These are phyloP conservation scores for Saccharomyces kudriavzevii DNA, from an alignment of 805 yeast genomes.

Conservation along the genomic window DNA sequence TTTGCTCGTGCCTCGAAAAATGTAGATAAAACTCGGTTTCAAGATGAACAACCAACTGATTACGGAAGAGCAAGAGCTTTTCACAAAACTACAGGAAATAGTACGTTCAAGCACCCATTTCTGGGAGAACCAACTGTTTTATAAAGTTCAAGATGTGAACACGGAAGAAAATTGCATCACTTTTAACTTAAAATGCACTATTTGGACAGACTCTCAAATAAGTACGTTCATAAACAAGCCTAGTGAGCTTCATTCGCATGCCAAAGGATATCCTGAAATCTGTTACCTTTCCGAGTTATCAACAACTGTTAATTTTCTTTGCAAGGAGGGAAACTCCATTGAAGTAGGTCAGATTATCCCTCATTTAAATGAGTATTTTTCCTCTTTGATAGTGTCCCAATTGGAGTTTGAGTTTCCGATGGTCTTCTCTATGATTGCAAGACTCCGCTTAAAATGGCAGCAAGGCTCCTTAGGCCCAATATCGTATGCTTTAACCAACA, in stretches of 20 bases:
- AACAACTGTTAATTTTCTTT: not conserved
- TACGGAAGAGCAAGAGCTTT: not conserved
- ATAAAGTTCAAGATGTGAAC: not conserved
- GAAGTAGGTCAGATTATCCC: conserved; percentile 1
- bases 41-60: not conserved
- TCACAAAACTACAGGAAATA: not conserved
- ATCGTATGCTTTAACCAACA: conserved; percentile 20
- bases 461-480: conserved; percentile 19
- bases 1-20: not conserved
- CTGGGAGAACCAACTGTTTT: conserved; percentile 4
- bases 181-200: not conserved
- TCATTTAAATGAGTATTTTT: conserved; percentile 22
- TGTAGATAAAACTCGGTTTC: not conserved
- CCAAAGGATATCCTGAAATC: not conserved
- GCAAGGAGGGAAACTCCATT: not conserved
- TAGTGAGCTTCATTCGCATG: not conserved
- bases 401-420: conserved; percentile 31
- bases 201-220: not conserved
- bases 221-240: not conserved
- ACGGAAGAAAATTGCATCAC: not conserved
- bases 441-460: conserved; percentile 18
- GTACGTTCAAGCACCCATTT: not conserved
- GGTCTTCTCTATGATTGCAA: conserved; percentile 22
- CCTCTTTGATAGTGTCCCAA: conserved; percentile 26
- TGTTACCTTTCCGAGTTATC: not conserved